A percentile compares a stretch with the other conserved stretches of the same genome.
Conservation (phyloP, 805 yeast genomes). For the Sugiyamaella chiloensis region DNA sequence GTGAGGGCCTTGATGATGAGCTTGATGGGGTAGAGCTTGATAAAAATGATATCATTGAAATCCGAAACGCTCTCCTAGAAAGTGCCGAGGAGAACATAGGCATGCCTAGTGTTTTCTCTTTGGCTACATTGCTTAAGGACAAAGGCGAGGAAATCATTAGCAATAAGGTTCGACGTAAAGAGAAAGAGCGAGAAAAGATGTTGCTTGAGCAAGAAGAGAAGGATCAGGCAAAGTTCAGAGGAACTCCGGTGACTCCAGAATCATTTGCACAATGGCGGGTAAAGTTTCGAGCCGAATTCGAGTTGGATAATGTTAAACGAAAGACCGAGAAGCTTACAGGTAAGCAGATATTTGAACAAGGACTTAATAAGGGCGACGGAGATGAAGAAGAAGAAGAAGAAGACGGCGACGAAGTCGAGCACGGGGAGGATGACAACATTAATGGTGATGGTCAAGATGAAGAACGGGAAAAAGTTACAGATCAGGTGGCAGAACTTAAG, state of each 20-base stretch:
- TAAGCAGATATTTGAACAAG: slow-evolving; percentile 82
- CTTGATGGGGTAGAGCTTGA: slow-evolving; percentile 45
- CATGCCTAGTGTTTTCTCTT: slow-evolving; percentile 84
- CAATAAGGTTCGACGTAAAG: slow-evolving; percentile 51
- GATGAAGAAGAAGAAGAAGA: slow-evolving; percentile 43
- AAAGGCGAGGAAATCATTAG: slow-evolving; percentile 68
- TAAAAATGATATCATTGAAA: slow-evolving; percentile 31
- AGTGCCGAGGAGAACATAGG: slow-evolving; percentile 76
- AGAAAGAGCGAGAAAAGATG: slow-evolving; percentile 56
- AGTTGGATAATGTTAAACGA: slow-evolving; percentile 51
- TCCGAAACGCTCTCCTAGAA: slow-evolving; percentile 27
- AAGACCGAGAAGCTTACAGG: slow-evolving; percentile 80
- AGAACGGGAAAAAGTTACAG: neutral
- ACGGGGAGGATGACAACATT: slow-evolving; percentile 2
- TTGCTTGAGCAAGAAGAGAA: slow-evolving; percentile 65
- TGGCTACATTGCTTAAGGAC: slow-evolving; percentile 76
- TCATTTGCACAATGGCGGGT: slow-evolving; percentile 71
- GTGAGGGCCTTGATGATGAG: slow-evolving; percentile 43
- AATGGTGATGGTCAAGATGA: neutral
- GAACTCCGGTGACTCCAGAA: slow-evolving; percentile 84
- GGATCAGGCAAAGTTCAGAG: slow-evolving; percentile 86
- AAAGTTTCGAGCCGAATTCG: slow-evolving; percentile 67
- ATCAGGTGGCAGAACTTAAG: slow-evolving; percentile 4
- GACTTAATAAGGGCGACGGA: slow-evolving; percentile 72
- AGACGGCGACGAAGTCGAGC: slow-evolving; percentile 3